Evolutionary conservation across 2,329 filamentous ascomycete species (phyloP).

Genomic region (Cordyceps tenuipes): DNA sequence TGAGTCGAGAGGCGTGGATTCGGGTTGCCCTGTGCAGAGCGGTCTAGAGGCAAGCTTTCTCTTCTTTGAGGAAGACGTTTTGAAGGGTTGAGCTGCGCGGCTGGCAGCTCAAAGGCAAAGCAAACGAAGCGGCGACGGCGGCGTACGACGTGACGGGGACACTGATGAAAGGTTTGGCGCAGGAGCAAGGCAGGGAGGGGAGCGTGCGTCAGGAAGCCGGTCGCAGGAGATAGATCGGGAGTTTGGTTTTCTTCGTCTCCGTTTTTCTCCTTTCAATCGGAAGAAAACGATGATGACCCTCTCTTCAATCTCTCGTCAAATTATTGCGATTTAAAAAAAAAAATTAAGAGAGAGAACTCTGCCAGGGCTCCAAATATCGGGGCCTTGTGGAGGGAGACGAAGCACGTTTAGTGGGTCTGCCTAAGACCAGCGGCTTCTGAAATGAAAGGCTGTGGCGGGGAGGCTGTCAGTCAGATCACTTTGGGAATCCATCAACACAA

Average conservation of each 20-base stretch:
- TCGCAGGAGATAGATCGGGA: background rate
- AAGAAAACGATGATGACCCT: constrained; percentile 8
- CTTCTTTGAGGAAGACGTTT: constrained; percentile 68
- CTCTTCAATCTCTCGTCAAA: background rate
- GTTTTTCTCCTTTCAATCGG: background rate
- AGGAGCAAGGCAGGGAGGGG: constrained; percentile 12
- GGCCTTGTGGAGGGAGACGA: constrained; percentile 8
- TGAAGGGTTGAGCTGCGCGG: constrained; percentile 55
- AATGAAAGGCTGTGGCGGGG: constrained; percentile 2
- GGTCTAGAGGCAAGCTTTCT: constrained; percentile 52
- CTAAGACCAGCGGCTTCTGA: no score
- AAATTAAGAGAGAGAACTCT: constrained; percentile 8
- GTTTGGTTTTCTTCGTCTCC: background rate
- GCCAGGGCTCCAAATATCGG: constrained; percentile 11
- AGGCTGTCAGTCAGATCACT: background rate
- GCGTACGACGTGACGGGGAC: background rate
- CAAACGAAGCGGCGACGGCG: constrained; percentile 2
- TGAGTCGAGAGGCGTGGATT: background rate
- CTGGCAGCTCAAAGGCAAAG: constrained; percentile 42
- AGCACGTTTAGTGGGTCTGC: background rate
- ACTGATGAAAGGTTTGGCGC: constrained; percentile 11
- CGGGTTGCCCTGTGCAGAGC: constrained; percentile 35
- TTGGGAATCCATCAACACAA: no score
- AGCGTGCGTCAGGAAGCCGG: background rate
- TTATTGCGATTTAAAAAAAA: background rate